Evolutionary conservation across 1,139 yeast species (phyloP).

Genomic region (Diutina neorugosa): DNA sequence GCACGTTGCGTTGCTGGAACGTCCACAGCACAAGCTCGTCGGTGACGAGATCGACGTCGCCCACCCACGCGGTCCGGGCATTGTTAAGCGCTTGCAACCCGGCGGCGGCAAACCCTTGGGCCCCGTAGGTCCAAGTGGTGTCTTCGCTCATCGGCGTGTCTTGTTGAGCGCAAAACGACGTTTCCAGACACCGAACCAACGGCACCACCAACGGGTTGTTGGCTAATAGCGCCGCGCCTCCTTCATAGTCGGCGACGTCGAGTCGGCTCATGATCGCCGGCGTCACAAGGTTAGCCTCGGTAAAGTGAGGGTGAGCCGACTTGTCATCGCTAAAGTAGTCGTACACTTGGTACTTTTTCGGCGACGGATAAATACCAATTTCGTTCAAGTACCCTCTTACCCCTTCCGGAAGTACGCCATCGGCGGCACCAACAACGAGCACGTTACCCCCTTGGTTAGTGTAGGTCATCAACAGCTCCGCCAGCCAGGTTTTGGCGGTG

Average conservation of each 20-base stretch:
- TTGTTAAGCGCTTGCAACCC: constrained; percentile 74
- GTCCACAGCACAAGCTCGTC: constrained; percentile 60
- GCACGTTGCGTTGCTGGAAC: constrained; percentile 54
- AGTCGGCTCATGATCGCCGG: constrained; percentile 3
- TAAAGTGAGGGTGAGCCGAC: constrained; percentile 16
- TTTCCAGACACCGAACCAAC: constrained; percentile 51
- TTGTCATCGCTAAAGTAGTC: constrained; percentile 47
- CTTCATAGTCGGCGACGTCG: constrained; percentile 15
- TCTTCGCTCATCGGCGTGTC: constrained; percentile 28
- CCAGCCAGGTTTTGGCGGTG: not conserved
- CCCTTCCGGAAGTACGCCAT: constrained; percentile 46
- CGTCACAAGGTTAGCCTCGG: constrained; percentile 11
- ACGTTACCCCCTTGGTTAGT: constrained; percentile 52
- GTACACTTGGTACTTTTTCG: constrained; percentile 51
- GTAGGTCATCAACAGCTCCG: not conserved
- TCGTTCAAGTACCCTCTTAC: constrained; percentile 60
- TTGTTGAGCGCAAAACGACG: constrained; percentile 39
- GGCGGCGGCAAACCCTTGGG: constrained; percentile 67
- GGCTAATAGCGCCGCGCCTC: constrained; percentile 28
- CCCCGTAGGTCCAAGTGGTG: constrained; percentile 69
- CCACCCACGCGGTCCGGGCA: constrained; percentile 76
- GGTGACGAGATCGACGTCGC: constrained; percentile 46
- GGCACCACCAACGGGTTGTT: constrained; percentile 60
- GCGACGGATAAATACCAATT: constrained; percentile 76
- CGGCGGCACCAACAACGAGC: constrained; percentile 41